Base-by-base conservation (phyloP, 805 yeast genomes). In the Sungouiella blattae region DNA sequence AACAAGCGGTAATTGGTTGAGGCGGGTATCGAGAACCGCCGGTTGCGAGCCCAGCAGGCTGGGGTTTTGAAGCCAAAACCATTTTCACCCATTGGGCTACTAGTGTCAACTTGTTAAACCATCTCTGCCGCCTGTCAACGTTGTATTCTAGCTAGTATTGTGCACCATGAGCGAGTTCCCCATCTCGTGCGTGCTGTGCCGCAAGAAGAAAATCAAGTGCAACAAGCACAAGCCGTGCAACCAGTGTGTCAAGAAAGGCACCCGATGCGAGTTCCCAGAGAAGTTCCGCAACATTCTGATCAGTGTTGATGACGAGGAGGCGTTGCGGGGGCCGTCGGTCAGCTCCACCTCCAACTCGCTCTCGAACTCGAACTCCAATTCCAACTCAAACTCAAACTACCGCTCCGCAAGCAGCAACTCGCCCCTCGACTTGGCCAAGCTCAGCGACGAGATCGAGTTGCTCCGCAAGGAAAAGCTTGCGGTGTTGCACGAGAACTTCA, bases 381-480 rank as follows among this genome's bases (percentile, higher is more conserved):
- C 22, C 6, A 9, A 9, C 9, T 20, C 22, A 12, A 26, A 27
- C 14, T 26, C 26, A 12, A 27, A n/a, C 6, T 26, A 29, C 11
- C 20, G 26, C 7, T 21, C 26, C 30, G 27, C 26, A 12, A 27
- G 9, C 6, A 20, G 26, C 11, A 20, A 25, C 7, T 21, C 26
- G 15, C 28, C 36, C n/a, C 28, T 13, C 15, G 33, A 34, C 12
- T 26, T 47, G 17, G 24, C 38, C 32, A 28, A 26, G 16, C 30
- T 49, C 18, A 22, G 26, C 20, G 45, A 41, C n/a, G 58, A 55
- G 24, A 25, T 57, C 5, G 47, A 52, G 1, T 26, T 30, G 13
- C 40, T 58, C 27, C 46, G 41, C 28, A 39, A 33, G 8, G 61
- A 58, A 28, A 55, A 53, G 34, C 28, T 36, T 13, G 44, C 40